Evolutionary conservation across 371 early-diverging fungal genomes (phyloP).

Genomic region (Funneliformis caledonium): DNA sequence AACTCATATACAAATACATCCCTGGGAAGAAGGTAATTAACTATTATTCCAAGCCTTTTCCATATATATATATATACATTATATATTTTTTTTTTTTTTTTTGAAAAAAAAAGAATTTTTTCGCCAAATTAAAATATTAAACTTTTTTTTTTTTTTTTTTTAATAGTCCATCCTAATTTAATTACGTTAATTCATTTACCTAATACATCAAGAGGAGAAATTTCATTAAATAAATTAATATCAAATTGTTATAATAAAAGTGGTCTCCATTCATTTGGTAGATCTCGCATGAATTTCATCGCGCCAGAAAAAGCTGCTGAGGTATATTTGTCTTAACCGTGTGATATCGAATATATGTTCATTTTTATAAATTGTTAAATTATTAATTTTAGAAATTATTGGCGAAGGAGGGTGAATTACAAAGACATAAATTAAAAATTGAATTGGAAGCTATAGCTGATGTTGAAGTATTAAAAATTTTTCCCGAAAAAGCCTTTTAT

Average conservation of each 20-base stretch:
- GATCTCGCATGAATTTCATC: neutral
- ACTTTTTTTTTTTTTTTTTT: neutral
- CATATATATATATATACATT: no score
- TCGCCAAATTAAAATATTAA: neutral
- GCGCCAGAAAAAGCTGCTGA: neutral
- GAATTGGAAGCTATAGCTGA: neutral
- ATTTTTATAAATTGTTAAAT: neutral
- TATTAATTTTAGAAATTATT: neutral
- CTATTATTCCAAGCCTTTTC: slow-evolving; percentile 9
- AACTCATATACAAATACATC: neutral
- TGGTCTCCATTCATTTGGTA: slow-evolving; percentile 8
- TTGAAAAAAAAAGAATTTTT: neutral
- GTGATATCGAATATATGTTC: neutral
- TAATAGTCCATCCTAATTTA: slow-evolving; percentile 17
- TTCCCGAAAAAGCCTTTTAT: neutral
- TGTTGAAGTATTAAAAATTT: neutral
- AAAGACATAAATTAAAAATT: neutral
- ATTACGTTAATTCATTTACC: neutral
- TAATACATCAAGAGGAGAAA: neutral
- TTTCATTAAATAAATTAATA: neutral
- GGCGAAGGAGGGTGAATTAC: neutral
- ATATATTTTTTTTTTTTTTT: no score
- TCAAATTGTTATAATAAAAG: neutral
- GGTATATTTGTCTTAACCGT: neutral
- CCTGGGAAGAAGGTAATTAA: slow-evolving; percentile 28